Percentiles rank a stretch among this genome's conserved stretches.
Conservation (phyloP, 352 stramenopile species). For the Stephanocyclus meneghinianus region DNA sequence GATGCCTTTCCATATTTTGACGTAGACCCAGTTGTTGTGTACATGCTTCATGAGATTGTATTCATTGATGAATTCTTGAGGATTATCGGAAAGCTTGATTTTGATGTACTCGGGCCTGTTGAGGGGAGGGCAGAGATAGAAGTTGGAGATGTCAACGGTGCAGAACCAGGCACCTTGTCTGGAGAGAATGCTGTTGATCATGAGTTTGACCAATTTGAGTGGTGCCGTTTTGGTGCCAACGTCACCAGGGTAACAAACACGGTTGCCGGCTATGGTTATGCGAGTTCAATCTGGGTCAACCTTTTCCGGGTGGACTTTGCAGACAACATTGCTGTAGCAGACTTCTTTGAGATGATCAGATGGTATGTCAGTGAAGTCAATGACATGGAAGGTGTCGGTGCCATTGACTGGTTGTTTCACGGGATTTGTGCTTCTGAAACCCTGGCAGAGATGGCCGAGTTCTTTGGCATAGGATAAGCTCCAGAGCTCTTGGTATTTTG, state of each 20-base stretch:
- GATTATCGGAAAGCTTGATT: conserved; percentile 3
- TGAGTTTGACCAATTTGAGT: conserved; percentile 33
- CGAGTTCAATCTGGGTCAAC: conserved; percentile 29
- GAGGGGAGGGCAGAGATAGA: conserved; percentile 32
- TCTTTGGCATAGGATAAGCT: neutral
- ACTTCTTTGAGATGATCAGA: conserved; percentile 1
- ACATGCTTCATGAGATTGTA: too few relatives aligned
- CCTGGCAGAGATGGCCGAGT: conserved; percentile 4
- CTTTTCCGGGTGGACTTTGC: conserved; percentile 31
- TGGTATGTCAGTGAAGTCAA: conserved; percentile 34
- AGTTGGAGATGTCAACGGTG: conserved; percentile 40
- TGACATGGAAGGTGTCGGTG: conserved; percentile 48
- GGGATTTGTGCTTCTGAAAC: neutral
- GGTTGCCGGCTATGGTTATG: conserved; percentile 4
- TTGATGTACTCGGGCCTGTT: conserved; percentile 20
- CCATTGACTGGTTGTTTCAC: neutral
- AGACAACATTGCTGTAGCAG: conserved; percentile 37
- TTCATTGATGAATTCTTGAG: too few relatives aligned
- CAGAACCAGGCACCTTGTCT: conserved; percentile 7
- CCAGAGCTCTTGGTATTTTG: neutral
- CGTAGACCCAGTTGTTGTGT: too few relatives aligned
- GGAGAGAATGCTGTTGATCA: conserved; percentile 46
- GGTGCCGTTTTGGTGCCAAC: conserved; percentile 13
- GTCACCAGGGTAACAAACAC: conserved; percentile 2
- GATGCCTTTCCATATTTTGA: too few relatives aligned